These are phyloP conservation scores for Myriosclerotinia duriaeana DNA, from an alignment of 2,329 filamentous ascomycete species.

Conservation along the genomic window DNA sequence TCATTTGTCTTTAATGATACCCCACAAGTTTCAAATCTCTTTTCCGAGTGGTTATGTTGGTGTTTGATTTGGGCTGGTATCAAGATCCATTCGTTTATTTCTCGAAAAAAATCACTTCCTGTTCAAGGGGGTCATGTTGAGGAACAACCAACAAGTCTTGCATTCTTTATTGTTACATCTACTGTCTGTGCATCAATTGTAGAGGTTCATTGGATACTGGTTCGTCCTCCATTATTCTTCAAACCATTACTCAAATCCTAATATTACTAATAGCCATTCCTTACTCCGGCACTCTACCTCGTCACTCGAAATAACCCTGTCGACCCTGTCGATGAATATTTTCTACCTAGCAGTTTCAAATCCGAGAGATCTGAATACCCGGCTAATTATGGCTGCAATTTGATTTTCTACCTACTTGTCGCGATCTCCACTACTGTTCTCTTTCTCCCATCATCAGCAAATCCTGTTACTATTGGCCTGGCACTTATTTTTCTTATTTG, in stretches of 20 bases:
- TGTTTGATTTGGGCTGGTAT: constrained; percentile 23
- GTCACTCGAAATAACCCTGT: constrained; percentile 7
- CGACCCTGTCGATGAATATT: not conserved
- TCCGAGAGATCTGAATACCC: not conserved
- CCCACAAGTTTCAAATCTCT: constrained; percentile 12
- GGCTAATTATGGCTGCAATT: not conserved
- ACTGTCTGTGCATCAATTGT: constrained; percentile 20
- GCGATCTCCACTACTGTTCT: constrained; percentile 20
- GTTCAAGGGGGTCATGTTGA: not conserved
- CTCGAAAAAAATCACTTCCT: not conserved
- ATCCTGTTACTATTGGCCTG: constrained; percentile 1
- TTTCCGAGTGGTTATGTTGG: constrained; percentile 18
- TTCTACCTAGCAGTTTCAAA: constrained; percentile 5
- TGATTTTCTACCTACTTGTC: constrained; percentile 20
- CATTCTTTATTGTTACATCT: constrained; percentile 21
- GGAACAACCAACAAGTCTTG: constrained; percentile 18
- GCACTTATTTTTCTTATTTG: constrained; percentile 11
- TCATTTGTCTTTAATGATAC: constrained; percentile 8
- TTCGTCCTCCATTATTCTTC: constrained; percentile 3
- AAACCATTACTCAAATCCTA: not conserved
- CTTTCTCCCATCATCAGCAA: constrained; percentile 9
- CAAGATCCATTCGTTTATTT: constrained; percentile 16
- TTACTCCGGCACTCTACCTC: constrained; percentile 22
- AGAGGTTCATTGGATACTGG: constrained; percentile 22
- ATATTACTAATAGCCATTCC: constrained; percentile 10